Conservation (phyloP, 805 yeast species). For the Wickerhamomyces xylosicus region DNA sequence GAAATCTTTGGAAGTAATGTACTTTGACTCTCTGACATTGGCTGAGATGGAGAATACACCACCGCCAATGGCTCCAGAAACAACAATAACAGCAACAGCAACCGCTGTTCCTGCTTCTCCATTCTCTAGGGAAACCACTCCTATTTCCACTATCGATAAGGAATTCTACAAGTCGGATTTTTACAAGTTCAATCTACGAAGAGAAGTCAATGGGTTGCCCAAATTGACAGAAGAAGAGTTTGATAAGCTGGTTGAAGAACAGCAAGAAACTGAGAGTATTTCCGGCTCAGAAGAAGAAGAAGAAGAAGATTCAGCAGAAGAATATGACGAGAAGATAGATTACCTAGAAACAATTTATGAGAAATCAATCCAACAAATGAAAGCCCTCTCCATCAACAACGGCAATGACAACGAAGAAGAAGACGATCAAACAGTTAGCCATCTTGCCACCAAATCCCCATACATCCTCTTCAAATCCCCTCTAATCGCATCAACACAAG, state of each 20-base stretch:
- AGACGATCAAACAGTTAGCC: constrained; percentile 28
- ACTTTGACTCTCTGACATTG: too few species aligned
- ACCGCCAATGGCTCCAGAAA: too few species aligned
- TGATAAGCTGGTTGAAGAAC: constrained; percentile 39
- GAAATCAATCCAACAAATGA: constrained; percentile 12
- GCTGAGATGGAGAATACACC: too few species aligned
- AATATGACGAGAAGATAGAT: constrained; percentile 17
- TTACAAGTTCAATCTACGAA: constrained; percentile 49
- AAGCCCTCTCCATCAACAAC: constrained; percentile 9
- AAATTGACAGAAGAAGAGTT: constrained; percentile 48
- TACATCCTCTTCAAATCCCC: constrained; percentile 46
- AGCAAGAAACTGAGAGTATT: constrained; percentile 53
- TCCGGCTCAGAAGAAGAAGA: constrained; percentile 32
- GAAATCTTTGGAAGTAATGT: too few species aligned
- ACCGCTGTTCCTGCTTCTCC: too few species aligned
- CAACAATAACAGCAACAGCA: too few species aligned
- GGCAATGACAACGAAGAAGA: constrained; percentile 19
- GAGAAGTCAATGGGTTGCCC: constrained; percentile 33
- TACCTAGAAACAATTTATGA: constrained; percentile 14
- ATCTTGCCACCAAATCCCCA: constrained; percentile 63
- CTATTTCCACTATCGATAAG: constrained; percentile 22
- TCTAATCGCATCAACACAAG: constrained; percentile 31
- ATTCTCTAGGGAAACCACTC: too few species aligned
- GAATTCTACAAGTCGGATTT: constrained; percentile 48
- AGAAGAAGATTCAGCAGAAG: constrained; percentile 14